Percentiles rank a stretch among this genome's conserved stretches.
These are phyloP conservation scores for Aspergillus brunneoviolaceus DNA, from an alignment of 2,329 filamentous ascomycete species.

Conservation along the genomic window DNA sequence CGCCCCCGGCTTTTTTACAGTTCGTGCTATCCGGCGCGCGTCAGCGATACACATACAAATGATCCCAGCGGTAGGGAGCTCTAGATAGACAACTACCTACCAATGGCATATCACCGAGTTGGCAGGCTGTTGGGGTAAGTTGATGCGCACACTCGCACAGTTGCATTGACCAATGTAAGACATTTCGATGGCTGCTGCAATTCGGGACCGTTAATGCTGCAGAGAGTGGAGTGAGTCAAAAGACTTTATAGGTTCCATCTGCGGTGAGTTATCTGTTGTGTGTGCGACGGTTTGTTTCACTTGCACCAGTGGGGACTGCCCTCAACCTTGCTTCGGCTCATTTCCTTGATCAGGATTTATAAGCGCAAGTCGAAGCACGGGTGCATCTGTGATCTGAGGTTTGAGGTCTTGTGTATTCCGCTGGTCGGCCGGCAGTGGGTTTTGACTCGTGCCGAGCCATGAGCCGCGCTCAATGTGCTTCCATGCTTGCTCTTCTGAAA, in stretches of 20 bases:
- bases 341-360: background rate
- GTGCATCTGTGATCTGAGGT: background rate
- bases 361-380: background rate
- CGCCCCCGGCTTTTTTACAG: constrained; percentile 23
- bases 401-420: background rate
- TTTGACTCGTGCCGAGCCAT: background rate
- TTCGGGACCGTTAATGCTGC: background rate
- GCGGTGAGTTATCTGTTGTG: background rate
- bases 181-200: constrained; percentile 13
- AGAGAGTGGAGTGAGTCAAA: background rate
- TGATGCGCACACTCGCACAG: constrained; percentile 22
- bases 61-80: no score
- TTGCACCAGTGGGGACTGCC: background rate
- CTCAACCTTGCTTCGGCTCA: background rate
- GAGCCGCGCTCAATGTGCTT: background rate
- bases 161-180: constrained; percentile 27
- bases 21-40: constrained; percentile 10
- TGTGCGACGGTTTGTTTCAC: background rate
- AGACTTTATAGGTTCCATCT: background rate
- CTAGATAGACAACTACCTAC: constrained; percentile 7
- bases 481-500: background rate
- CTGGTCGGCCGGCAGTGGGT: background rate
- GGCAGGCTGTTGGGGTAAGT: constrained; percentile 20
- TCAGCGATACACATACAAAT: background rate
- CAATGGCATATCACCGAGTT: constrained; percentile 24